phyloP scores from a whole-genome alignment of 225 moss, liverwort and hornwort species.

The Sphagnum tenellum region DNA sequence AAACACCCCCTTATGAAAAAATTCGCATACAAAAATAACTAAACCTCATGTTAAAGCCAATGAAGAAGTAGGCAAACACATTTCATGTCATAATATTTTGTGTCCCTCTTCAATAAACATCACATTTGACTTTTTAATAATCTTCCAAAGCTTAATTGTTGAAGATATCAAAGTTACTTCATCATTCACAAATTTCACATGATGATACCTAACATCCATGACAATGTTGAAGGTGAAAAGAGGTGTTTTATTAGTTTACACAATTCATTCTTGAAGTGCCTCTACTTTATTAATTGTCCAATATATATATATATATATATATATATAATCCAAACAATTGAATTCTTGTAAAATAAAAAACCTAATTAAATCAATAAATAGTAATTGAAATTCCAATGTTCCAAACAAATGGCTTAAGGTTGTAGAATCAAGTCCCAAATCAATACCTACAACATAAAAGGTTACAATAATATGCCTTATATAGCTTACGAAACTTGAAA shows the following conservation, averaged over 20 bases:
- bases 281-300: background rate
- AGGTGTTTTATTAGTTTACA: background rate
- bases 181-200: background rate
- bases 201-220: background rate
- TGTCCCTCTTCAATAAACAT: background rate
- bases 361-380: background rate
- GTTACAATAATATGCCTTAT: too few species aligned
- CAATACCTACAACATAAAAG: too few species aligned
- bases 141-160: background rate
- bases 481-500: too few species aligned
- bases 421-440: too few species aligned
- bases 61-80: background rate
- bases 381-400: background rate
- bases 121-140: background rate
- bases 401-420: too few species aligned
- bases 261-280: background rate
- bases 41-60: background rate
- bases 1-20: background rate
- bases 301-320: too few species aligned
- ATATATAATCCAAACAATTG: background rate
- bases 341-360: background rate
- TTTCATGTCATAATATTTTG: background rate
- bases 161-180: background rate
- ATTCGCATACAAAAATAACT: background rate
- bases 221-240: background rate